Percentiles rank a stretch among this genome's conserved stretches.
These are phyloP conservation scores for Cladophialophora bantiana DNA, from an alignment of 2,329 filamentous ascomycete species.

Conservation along the genomic window DNA sequence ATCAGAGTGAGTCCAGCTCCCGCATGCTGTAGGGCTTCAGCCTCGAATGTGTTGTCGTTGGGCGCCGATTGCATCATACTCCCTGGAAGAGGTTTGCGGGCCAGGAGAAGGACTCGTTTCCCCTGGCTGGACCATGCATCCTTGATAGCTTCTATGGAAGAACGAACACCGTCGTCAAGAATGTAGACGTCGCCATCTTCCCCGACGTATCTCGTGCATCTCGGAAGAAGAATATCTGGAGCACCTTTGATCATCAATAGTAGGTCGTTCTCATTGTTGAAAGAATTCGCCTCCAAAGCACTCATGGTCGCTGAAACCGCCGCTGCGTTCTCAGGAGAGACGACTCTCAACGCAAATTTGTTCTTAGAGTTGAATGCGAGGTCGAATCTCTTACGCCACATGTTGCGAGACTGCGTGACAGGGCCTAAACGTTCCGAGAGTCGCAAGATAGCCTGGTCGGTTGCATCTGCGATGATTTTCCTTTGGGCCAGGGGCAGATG, in stretches of 20 bases:
- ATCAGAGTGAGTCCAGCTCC: constrained; percentile 59
- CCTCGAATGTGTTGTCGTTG: constrained; percentile 62
- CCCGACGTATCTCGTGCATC: constrained; percentile 66
- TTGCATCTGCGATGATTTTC: constrained; percentile 76
- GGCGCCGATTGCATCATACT: constrained; percentile 50
- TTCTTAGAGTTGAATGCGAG: constrained; percentile 83
- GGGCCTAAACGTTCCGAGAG: constrained; percentile 71
- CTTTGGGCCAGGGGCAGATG: constrained; percentile 66
- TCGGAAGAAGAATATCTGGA: constrained; percentile 72
- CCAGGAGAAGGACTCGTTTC: constrained; percentile 71
- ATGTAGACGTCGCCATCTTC: constrained; percentile 61
- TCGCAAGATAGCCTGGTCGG: constrained; percentile 75
- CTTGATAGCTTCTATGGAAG: constrained; percentile 65
- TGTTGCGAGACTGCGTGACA: constrained; percentile 65
- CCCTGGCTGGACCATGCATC: constrained; percentile 73
- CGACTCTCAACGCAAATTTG: constrained; percentile 77
- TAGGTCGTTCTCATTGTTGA: constrained; percentile 49
- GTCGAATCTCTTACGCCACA: constrained; percentile 72
- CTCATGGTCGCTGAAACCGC: constrained; percentile 42
- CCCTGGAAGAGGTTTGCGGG: constrained; percentile 63
- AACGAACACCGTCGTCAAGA: constrained; percentile 57
- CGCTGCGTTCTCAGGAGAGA: constrained; percentile 48
- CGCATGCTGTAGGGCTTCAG: constrained; percentile 63
- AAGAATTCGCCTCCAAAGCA: constrained; percentile 38
- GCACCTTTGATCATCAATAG: constrained; percentile 78